These are phyloP conservation scores for Boletus patriciae DNA, from an alignment of 768 basidiomycete genomes.

Conservation along the genomic window DNA sequence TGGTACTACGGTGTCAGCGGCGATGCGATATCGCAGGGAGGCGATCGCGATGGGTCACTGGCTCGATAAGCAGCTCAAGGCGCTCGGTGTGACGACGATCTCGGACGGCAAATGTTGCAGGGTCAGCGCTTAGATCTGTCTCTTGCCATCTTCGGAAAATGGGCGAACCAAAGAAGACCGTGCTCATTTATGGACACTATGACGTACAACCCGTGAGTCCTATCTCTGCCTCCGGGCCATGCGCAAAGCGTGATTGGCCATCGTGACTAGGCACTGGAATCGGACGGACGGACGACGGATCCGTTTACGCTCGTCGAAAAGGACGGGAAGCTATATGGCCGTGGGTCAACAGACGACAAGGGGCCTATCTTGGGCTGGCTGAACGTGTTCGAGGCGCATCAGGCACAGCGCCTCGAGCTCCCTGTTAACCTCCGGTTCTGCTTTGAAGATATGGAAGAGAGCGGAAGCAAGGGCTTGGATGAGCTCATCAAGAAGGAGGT, in stretches of 20 bases:
- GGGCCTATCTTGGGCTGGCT: conserved; percentile 88
- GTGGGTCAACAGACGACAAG: conserved; percentile 93
- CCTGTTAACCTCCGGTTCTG: conserved; percentile 91
- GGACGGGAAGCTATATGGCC: conserved; percentile 70
- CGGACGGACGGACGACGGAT: conserved; percentile 86
- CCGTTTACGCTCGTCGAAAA: conserved; percentile 71
- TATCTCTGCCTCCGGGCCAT: not conserved
- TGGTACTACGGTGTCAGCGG: conserved; percentile 58
- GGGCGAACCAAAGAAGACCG: conserved; percentile 92
- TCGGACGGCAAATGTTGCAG: conserved; percentile 74
- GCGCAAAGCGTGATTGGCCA: not conserved
- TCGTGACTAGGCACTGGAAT: conserved; percentile 38
- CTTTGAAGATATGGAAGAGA: conserved; percentile 99
- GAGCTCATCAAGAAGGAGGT: conserved; percentile 79
- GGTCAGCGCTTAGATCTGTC: conserved; percentile 75
- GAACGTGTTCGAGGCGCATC: conserved; percentile 85
- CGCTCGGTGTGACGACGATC: conserved; percentile 79
- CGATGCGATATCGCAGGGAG: conserved; percentile 69
- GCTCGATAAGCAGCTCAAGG: conserved; percentile 69
- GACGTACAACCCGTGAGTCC: conserved; percentile 84
- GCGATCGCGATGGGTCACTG: conserved; percentile 86
- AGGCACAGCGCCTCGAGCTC: conserved; percentile 59
- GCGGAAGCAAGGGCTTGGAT: conserved; percentile 87
- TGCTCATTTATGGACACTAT: conserved; percentile 92
- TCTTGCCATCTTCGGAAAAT: conserved; percentile 79